Evolutionary conservation across 2,329 filamentous ascomycete genomes (phyloP).

Genomic region (Rhynchosporium secalis): DNA sequence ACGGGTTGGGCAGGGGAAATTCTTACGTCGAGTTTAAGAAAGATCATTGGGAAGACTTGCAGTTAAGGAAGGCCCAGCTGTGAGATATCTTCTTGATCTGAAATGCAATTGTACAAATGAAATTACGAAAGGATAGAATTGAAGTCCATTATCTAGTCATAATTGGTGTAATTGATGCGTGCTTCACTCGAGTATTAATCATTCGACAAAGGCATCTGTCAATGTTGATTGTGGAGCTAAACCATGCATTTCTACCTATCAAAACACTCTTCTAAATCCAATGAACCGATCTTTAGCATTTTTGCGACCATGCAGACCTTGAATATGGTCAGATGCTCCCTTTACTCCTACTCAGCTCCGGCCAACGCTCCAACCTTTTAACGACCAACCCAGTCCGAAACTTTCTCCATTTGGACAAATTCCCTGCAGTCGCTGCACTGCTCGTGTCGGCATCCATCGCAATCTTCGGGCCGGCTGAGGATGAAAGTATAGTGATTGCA

Average conservation of each 20-base stretch:
- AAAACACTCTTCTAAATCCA: no score
- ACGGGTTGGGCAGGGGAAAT: conserved; percentile 53
- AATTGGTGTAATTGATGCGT: no score
- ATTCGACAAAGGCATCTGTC: no score
- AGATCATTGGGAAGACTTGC: conserved; percentile 58
- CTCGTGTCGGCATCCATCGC: neutral
- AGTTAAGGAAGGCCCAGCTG: conserved; percentile 47
- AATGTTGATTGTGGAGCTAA: no score
- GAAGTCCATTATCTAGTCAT: no score
- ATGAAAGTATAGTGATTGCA: neutral
- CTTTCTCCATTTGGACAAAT: neutral
- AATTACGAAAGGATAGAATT: no score
- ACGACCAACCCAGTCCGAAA: conserved; percentile 3
- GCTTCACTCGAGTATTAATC: no score
- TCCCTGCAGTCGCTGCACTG: neutral
- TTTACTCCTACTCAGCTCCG: no score
- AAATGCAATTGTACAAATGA: neutral
- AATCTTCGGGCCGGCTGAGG: neutral
- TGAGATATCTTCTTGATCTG: conserved; percentile 31
- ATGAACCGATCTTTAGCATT: no score
- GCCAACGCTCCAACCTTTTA: neutral
- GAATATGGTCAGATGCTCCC: no score
- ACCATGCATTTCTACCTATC: no score
- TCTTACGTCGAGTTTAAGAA: conserved; percentile 60
- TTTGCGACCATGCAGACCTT: no score